Evolutionary conservation across 495 filamentous ascomycete genomes (phyloP).

Genomic region (Neurospora hispaniola): DNA sequence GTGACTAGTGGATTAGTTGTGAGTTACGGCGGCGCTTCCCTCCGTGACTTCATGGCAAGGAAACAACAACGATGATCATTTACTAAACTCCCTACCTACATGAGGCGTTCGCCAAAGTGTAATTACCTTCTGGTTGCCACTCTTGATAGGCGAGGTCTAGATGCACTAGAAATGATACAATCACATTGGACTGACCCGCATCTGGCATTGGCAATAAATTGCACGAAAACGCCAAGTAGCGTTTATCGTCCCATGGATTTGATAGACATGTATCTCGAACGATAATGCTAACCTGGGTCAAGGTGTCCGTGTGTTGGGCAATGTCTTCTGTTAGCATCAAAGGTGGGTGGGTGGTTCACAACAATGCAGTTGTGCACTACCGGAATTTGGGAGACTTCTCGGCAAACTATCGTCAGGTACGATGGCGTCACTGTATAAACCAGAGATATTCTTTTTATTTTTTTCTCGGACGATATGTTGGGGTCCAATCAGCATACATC

Average conservation of each 20-base stretch:
- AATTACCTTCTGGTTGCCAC: background rate
- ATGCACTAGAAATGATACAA: background rate
- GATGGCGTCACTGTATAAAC: background rate
- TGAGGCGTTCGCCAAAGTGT: background rate
- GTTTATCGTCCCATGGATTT: background rate
- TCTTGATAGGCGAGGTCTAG: background rate
- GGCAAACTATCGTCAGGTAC: background rate
- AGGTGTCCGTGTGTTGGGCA: background rate
- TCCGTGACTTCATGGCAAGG: background rate
- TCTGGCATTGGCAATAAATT: background rate
- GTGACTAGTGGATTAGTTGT: background rate
- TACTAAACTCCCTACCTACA: background rate
- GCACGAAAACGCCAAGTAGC: background rate
- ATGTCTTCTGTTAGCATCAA: background rate
- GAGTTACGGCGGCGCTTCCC: background rate
- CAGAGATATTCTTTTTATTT: background rate
- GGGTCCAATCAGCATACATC: background rate
- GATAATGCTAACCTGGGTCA: background rate
- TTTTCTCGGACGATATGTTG: background rate
- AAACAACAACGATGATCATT: background rate
- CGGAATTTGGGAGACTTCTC: background rate
- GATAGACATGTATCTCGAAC: background rate
- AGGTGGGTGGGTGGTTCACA: background rate
- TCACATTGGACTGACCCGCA: background rate
- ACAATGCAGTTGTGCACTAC: background rate